phyloP scores from a whole-genome alignment of 2,329 filamentous ascomycete genomes.

The Diplodia corticola region DNA sequence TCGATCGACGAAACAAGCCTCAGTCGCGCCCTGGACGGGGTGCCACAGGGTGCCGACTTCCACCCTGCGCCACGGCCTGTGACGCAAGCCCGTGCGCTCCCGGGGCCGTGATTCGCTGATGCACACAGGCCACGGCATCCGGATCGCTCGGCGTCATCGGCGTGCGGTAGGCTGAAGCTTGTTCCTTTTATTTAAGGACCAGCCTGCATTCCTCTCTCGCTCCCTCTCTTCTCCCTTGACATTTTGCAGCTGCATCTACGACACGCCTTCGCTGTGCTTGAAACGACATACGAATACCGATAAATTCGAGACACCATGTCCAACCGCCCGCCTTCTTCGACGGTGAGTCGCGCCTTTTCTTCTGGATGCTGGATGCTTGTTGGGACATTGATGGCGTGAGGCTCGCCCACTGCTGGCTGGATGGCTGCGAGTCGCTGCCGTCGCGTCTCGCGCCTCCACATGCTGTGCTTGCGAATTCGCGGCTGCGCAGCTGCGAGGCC shows the following conservation, averaged over 20 bases:
- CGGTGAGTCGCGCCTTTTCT: conserved; percentile 3
- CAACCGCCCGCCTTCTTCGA: conserved; percentile 8
- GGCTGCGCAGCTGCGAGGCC: background rate
- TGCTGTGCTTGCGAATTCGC: background rate
- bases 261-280: background rate
- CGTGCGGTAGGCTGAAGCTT: background rate
- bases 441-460: too few species aligned
- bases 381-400: background rate
- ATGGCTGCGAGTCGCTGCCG: background rate
- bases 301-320: background rate
- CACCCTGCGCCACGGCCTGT: background rate
- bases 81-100: background rate
- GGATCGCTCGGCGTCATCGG: background rate
- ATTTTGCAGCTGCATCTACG: background rate
- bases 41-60: background rate
- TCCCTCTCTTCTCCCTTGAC: background rate
- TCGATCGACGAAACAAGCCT: background rate
- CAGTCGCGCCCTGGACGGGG: background rate
- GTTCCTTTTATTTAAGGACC: background rate
- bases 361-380: background rate
- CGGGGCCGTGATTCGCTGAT: background rate
- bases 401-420: background rate
- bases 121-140: conserved; percentile 6
- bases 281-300: background rate
- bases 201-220: background rate